Percentiles rank a stretch among this genome's conserved stretches.
Conservation (phyloP, 345 rosid genomes). For the Brassica nigra region DNA sequence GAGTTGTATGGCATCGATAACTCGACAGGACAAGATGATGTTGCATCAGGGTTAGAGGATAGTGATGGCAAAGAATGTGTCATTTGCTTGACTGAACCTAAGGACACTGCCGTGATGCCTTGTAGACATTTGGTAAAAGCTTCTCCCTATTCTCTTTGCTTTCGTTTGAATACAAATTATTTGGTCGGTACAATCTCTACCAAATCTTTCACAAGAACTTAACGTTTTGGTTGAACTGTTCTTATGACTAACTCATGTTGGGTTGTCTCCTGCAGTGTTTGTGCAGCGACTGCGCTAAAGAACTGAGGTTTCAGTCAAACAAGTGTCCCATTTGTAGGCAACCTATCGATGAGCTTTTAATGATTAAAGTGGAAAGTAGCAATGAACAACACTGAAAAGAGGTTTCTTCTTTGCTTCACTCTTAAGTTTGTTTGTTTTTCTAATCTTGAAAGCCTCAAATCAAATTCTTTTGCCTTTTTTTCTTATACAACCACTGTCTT, state of each 20-base stretch:
- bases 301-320: conserved; percentile 72
- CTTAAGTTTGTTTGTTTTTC: conserved; percentile 24
- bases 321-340: conserved; percentile 94
- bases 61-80: conserved; percentile 81
- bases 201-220: not conserved
- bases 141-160: not conserved
- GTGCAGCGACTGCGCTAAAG: conserved; percentile 84
- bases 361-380: conserved; percentile 65
- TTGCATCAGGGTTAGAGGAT: conserved; percentile 56
- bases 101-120: conserved; percentile 84
- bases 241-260: conserved; percentile 13
- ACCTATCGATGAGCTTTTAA: conserved; percentile 70
- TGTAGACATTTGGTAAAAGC: conserved; percentile 85
- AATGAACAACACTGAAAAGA: conserved; percentile 42
- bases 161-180: too few species aligned
- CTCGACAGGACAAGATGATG: conserved; percentile 38
- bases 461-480: conserved; percentile 4
- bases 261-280: conserved; percentile 60
- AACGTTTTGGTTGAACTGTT: conserved; percentile 9
- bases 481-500: conserved; percentile 3
- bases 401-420: conserved; percentile 36
- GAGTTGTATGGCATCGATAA: conserved; percentile 80
- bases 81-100: conserved; percentile 90
- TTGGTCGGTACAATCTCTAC: too few species aligned
- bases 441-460: not conserved